A percentile compares a stretch with the other conserved stretches of the same genome.
Evolutionary conservation across 371 early-diverging fungal species (phyloP).

Genomic region (Rhizopus delemar): DNA sequence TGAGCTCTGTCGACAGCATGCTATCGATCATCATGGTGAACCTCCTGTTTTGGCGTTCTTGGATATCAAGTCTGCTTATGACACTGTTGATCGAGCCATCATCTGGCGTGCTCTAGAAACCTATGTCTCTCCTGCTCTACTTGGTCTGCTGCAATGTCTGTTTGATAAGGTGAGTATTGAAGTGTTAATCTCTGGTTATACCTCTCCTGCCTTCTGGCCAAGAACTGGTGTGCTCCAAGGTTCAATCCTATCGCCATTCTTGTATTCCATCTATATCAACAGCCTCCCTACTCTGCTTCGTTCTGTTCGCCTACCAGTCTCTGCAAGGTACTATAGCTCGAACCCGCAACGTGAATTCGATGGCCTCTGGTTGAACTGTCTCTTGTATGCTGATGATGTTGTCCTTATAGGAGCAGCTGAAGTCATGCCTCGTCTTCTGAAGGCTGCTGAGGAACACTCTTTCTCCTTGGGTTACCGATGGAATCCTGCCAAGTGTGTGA

Average conservation of each 20-base stretch:
- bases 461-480: no score
- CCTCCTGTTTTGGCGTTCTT: constrained; percentile 18
- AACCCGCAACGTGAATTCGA: background rate
- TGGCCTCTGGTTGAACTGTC: constrained; percentile 5
- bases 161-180: constrained; percentile 16
- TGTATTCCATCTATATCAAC: constrained; percentile 27
- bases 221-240: constrained; percentile 21
- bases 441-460: background rate
- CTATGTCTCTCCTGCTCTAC: constrained; percentile 3
- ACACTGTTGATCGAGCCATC: constrained; percentile 19
- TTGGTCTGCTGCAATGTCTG: constrained; percentile 10
- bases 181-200: background rate
- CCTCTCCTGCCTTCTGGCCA: constrained; percentile 16
- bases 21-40: constrained; percentile 6
- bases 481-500: no score
- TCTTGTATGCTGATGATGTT: constrained; percentile 21
- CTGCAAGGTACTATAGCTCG: background rate
- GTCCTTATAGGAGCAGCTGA: constrained; percentile 7
- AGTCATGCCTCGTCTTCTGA: constrained; percentile 1
- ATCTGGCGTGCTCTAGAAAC: constrained; percentile 13
- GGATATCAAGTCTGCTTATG: constrained; percentile 25
- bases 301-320: background rate
- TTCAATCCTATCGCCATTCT: constrained; percentile 19
- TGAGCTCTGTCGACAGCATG: constrained; percentile 9
- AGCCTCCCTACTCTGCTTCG: constrained; percentile 8